A percentile compares a stretch with the other conserved stretches of the same genome.
Evolutionary conservation across 371 early-diverging fungal species (phyloP).

Genomic region (Apophysomyces elegans): DNA sequence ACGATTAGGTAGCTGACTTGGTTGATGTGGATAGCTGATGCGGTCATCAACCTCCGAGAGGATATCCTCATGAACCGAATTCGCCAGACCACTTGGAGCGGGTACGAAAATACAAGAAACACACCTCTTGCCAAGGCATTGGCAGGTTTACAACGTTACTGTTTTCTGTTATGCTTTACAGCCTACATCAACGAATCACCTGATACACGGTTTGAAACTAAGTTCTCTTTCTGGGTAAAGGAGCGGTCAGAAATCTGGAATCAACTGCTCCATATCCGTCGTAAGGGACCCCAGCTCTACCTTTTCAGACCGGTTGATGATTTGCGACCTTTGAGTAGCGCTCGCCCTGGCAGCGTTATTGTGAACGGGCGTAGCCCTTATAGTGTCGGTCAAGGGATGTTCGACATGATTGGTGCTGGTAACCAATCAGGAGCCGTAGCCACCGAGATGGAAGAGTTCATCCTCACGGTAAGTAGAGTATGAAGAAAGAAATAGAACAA

Average conservation of each 20-base stretch:
- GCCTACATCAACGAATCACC: slow-evolving; percentile 60
- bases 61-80: slow-evolving; percentile 66
- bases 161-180: slow-evolving; percentile 66
- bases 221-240: slow-evolving; percentile 63
- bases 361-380: slow-evolving; percentile 16
- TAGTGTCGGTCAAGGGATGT: slow-evolving; percentile 42
- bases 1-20: background rate
- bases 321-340: slow-evolving; percentile 44
- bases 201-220: slow-evolving; percentile 39
- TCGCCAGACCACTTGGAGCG: slow-evolving; percentile 45
- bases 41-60: slow-evolving; percentile 67
- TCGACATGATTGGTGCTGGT: slow-evolving; percentile 53
- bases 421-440: slow-evolving; percentile 38
- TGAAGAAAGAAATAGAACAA: background rate
- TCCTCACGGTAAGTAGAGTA: slow-evolving; percentile 55
- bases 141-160: slow-evolving; percentile 69
- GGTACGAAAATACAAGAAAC: slow-evolving; percentile 33
- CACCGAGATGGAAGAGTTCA: slow-evolving; percentile 62
- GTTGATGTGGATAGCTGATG: slow-evolving; percentile 49
- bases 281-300: slow-evolving; percentile 54
- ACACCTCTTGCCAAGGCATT: slow-evolving; percentile 52
- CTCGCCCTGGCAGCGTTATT: slow-evolving; percentile 5
- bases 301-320: slow-evolving; percentile 75
- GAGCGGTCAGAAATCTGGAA: slow-evolving; percentile 61
- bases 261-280: slow-evolving; percentile 62